Evolutionary conservation across 202 grass and related monocot species (phyloP).

Genomic region (Tripidium arundinaceum): DNA sequence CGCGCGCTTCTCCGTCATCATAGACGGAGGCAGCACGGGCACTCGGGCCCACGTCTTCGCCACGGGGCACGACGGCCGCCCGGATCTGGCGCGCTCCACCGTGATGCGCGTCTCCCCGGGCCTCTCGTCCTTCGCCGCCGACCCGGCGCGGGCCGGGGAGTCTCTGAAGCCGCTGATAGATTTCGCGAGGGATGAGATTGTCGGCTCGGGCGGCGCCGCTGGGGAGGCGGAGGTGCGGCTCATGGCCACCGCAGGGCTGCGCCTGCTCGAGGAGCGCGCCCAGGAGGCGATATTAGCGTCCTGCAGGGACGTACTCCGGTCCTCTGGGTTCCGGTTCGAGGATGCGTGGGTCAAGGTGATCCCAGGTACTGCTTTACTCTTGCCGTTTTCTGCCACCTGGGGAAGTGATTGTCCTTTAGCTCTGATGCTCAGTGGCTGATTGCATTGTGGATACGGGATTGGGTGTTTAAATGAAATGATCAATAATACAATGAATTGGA

Average conservation of each 20-base stretch:
- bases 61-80: conserved; percentile 36
- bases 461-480: background rate
- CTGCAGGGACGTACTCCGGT: conserved; percentile 56
- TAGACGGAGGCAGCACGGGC: conserved; percentile 79
- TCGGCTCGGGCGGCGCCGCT: conserved; percentile 14
- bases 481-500: background rate
- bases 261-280: conserved; percentile 47
- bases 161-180: conserved; percentile 50
- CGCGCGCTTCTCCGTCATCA: conserved; percentile 55
- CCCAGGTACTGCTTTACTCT: conserved; percentile 45
- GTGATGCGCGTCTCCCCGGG: conserved; percentile 79
- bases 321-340: conserved; percentile 64
- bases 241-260: conserved; percentile 86
- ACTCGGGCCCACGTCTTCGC: conserved; percentile 74
- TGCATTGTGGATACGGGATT: background rate
- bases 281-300: conserved; percentile 66
- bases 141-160: conserved; percentile 46
- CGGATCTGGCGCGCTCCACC: conserved; percentile 62
- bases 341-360: conserved; percentile 84
- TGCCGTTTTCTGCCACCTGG: background rate
- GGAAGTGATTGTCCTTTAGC: background rate
- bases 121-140: conserved; percentile 58
- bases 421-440: background rate
- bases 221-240: conserved; percentile 54
- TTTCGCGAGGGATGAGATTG: conserved; percentile 54